Conservation (phyloP, 345 rosid species). For the Brassica nigra region DNA sequence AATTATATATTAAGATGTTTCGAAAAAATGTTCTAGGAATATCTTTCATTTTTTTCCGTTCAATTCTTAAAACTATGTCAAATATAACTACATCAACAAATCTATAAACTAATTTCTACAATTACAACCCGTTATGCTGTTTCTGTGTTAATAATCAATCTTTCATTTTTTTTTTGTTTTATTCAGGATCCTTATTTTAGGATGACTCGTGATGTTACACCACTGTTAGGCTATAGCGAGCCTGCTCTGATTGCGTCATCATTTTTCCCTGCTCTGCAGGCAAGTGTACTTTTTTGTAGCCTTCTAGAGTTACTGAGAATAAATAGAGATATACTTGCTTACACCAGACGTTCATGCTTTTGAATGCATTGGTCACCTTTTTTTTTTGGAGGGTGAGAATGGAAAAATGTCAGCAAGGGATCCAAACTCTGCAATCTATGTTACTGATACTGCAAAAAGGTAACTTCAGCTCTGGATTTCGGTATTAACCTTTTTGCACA, state of each 20-base stretch:
- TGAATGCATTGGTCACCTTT: slow-evolving; percentile 12
- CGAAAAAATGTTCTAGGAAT: too few species aligned
- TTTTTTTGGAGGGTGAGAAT: slow-evolving; percentile 70
- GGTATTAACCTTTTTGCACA: neutral
- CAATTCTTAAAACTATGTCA: too few species aligned
- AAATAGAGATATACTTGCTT: slow-evolving; percentile 5
- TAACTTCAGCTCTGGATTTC: slow-evolving; percentile 10
- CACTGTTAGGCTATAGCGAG: slow-evolving; percentile 88
- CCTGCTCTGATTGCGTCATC: slow-evolving; percentile 85
- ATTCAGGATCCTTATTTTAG: slow-evolving; percentile 96
- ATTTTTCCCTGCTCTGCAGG: slow-evolving; percentile 88
- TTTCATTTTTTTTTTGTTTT: slow-evolving; percentile 21
- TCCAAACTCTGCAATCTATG: slow-evolving; percentile 92
- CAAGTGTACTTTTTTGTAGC: slow-evolving; percentile 26
- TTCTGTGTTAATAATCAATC: neutral
- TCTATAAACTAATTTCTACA: neutral
- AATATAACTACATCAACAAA: neutral
- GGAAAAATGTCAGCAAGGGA: slow-evolving; percentile 99
- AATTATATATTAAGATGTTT: too few species aligned
- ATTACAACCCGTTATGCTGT: neutral
- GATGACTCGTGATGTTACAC: slow-evolving; percentile 98
- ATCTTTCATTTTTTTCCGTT: too few species aligned
- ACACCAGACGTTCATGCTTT: neutral
- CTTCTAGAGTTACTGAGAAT: neutral
- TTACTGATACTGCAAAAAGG: slow-evolving; percentile 93